These are phyloP conservation scores for Groenewaldozyma salmanticensis DNA, from an alignment of 805 yeast genomes.

Conservation along the genomic window DNA sequence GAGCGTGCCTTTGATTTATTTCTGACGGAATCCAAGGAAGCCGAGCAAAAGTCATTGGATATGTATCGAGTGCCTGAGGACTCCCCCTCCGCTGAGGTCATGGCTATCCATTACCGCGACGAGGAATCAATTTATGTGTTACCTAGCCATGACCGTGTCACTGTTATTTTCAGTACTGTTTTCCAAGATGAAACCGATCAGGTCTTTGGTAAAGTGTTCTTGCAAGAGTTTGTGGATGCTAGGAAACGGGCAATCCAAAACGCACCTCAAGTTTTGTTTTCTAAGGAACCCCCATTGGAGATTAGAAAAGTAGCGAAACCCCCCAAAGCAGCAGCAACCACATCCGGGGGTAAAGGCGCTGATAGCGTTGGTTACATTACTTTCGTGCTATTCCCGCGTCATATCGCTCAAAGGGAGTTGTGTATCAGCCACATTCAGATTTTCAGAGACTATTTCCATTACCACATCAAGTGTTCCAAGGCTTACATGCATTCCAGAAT, in stretches of 20 bases:
- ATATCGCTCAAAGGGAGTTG: conserved; percentile 65
- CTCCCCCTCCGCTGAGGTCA: conserved; percentile 41
- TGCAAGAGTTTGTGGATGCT: conserved; percentile 83
- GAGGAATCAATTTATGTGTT: conserved; percentile 84
- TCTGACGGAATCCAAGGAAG: conserved; percentile 43
- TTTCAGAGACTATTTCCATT: conserved; percentile 95
- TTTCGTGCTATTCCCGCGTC: conserved; percentile 41
- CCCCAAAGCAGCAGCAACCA: not conserved
- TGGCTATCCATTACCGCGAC: conserved; percentile 78
- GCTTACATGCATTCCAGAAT: conserved; percentile 97
- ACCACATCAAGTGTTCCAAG: conserved; percentile 96
- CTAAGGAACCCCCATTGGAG: conserved; percentile 90
- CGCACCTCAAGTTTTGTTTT: conserved; percentile 94
- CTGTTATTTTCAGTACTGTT: conserved; percentile 88
- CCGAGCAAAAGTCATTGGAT: conserved; percentile 29
- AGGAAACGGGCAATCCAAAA: conserved; percentile 92
- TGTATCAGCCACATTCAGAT: conserved; percentile 85
- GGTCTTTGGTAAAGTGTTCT: conserved; percentile 28
- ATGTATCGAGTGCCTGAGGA: conserved; percentile 31
- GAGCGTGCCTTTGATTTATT: conserved; percentile 75
- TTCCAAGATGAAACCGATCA: conserved; percentile 97
- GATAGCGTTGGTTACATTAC: conserved; percentile 50
- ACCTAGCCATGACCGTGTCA: conserved; percentile 92
- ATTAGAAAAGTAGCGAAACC: conserved; percentile 35
- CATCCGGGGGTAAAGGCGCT: conserved; percentile 22